Conservation (phyloP, 257 asterid genomes). For the Ajuga chamaepitys region DNA sequence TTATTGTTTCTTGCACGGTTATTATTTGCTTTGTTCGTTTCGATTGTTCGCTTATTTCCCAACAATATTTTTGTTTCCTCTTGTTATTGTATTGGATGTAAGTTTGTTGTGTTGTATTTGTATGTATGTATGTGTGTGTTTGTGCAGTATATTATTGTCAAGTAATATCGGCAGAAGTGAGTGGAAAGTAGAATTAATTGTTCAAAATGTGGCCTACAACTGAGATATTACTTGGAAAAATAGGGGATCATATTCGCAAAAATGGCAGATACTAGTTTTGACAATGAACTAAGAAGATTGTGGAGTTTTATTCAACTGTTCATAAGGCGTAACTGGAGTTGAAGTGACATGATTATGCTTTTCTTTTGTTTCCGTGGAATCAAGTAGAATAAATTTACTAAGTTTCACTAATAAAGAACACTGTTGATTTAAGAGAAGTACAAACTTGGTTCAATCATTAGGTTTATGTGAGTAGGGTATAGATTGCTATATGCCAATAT, state of each 20-base stretch:
- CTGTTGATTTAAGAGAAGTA: too few species aligned
- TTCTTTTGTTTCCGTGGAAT: too few species aligned
- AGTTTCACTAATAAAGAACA: too few species aligned
- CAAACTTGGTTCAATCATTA: too few species aligned
- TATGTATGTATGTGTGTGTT: neutral
- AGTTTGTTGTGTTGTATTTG: too few species aligned
- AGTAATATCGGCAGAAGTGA: neutral
- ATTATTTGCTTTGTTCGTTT: too few species aligned
- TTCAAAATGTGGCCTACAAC: too few species aligned
- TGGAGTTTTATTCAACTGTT: neutral
- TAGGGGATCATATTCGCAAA: neutral
- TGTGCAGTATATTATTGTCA: neutral
- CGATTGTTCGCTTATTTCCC: too few species aligned
- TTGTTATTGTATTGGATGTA: neutral
- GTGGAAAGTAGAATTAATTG: neutral
- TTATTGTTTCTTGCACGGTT: too few species aligned
- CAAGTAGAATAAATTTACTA: too few species aligned
- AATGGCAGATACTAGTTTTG: neutral
- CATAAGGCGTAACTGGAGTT: neutral
- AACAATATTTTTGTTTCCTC: neutral
- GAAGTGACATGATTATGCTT: neutral
- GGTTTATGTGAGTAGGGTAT: too few species aligned
- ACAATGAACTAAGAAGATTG: neutral
- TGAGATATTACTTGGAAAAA: neutral
- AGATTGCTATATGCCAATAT: too few species aligned